Evolutionary conservation across 2,329 filamentous ascomycete genomes (phyloP), one percentile per base, ranked within the genome.

Genomic region (Talaromyces sp.): DNA sequence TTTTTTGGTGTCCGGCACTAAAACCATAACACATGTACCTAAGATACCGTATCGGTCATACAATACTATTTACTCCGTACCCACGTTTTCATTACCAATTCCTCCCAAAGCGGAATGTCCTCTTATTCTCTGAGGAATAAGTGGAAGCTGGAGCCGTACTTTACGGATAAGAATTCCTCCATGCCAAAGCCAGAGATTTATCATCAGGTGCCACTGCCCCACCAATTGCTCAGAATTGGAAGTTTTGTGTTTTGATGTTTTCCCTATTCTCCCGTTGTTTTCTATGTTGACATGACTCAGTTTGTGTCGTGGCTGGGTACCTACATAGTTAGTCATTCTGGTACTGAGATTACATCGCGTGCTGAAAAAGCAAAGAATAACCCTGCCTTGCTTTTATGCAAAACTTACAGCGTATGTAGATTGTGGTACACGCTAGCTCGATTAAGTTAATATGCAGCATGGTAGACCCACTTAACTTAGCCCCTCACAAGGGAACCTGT

Each of bases 61-160:
- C 54, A 57, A 39, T 39, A 57, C 54, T 19, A 22, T 57, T 17
- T n/a, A 22, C 5, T 56, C n/a, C 10, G 19, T 39, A 37, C 33
- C 33, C 33, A 52, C 33, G 52, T 56, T 56, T 37, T 37, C 33
- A 52, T 56, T 56, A 56, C 52, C 52, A 13, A 31, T 11, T 19
- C 33, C 52, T 58, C 56, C 56, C 19, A 45, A 59, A 59, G 39
- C 39, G 56, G 56, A 59, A 59, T 43, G 56, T 45, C 56, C 56
- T 59, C 56, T 59, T 57, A 10, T 22, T 57, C 54, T 39, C 15
- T n/a, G 17, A 31, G 10, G 31, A 37, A 22, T 3, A 22, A 56
- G 19, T 56, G 52, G 52, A 37, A 56, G 52, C 31, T 56, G 50
- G 50, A 37, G 52, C 33, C 50, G 50, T 37, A 56, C 17, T 56